Evolutionary conservation across 345 rosid genomes (phyloP).

Genomic region (Hibiscus tridactylites): DNA sequence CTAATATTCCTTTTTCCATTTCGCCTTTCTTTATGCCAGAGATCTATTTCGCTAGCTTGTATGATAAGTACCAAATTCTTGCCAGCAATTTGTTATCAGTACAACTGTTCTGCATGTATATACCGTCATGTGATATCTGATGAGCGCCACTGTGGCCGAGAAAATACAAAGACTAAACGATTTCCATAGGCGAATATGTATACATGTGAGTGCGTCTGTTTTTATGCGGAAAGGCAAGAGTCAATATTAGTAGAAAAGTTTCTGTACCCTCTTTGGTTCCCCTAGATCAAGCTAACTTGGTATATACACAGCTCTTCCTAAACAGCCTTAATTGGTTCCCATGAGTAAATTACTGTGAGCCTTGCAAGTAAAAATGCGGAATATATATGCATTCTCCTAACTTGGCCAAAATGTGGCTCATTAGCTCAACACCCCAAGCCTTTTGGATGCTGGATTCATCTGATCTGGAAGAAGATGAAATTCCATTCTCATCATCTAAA

Average conservation of each 20-base stretch:
- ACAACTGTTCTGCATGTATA: neutral
- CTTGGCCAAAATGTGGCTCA: too few species aligned
- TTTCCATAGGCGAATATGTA: neutral
- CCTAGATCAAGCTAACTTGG: too few species aligned
- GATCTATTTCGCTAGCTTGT: neutral
- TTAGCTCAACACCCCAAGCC: too few species aligned
- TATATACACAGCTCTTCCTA: too few species aligned
- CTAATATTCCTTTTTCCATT: neutral
- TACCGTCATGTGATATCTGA: constrained; percentile 2
- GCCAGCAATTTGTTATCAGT: neutral
- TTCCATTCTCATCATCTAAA: too few species aligned
- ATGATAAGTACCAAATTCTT: constrained; percentile 1
- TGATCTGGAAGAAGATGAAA: too few species aligned
- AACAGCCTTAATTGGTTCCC: too few species aligned
- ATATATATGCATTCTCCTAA: too few species aligned
- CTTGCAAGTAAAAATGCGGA: too few species aligned
- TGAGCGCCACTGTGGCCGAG: neutral
- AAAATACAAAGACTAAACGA: neutral
- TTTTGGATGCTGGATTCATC: too few species aligned
- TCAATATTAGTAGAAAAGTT: neutral
- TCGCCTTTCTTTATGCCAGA: neutral
- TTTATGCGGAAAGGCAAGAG: neutral
- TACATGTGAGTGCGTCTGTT: constrained; percentile 9
- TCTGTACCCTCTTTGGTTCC: neutral
- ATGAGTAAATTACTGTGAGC: too few species aligned